Base-by-base conservation (phyloP, 108 stramenopile species). In the Pseudonitzschia multiseries region DNA sequence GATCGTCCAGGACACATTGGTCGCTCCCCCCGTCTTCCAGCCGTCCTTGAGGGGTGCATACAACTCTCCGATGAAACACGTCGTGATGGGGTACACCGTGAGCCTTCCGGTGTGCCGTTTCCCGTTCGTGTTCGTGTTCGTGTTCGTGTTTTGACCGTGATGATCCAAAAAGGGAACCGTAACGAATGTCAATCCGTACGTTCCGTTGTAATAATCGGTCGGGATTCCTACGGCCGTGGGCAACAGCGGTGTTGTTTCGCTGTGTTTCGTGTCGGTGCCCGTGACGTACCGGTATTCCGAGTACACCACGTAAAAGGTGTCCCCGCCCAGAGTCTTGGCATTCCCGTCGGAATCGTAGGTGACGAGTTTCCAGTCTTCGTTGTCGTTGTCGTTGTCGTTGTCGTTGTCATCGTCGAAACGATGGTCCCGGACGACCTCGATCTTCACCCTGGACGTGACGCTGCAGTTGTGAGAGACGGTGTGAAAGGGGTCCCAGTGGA, bases 301-400 rank as follows among this genome's bases (percentile, higher is more conserved):
- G 31, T 73, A 81, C 10, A 67, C 64, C 0, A 82, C 33, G 46
- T 82, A 75, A 68, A 78, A 73, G 28, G 68, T 72, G 65, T 82
- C 81, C 20, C 77, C 81, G 8, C 81, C 81, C 8, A 70, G 41
- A 3, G 50, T 69, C 44, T 82, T 82, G 8, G 59, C 22, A 13
- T 26, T 27, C 14, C 29, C 29, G 29, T 59, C 14, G 26, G 26
- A 8, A 27, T 28, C 57, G 15, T 26, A 27, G 0, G 57, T 59
- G 9, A 9, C 8, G 10, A 59, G 21, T 33, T 17, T 22, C 57
- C 57, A 59, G 50, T 51, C 50, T 9, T 51, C 50, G 20, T n/a
- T 3, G 8, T n/a, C n/a, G n/a, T n/a, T n/a, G n/a, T n/a, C n/a
- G n/a, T n/a, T n/a, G n/a, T n/a, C n/a, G n/a, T n/a, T n/a, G n/a